Base-by-base conservation (phyloP, 2,329 filamentous ascomycete genomes). In the Neofusicoccum umdonicola region DNA sequence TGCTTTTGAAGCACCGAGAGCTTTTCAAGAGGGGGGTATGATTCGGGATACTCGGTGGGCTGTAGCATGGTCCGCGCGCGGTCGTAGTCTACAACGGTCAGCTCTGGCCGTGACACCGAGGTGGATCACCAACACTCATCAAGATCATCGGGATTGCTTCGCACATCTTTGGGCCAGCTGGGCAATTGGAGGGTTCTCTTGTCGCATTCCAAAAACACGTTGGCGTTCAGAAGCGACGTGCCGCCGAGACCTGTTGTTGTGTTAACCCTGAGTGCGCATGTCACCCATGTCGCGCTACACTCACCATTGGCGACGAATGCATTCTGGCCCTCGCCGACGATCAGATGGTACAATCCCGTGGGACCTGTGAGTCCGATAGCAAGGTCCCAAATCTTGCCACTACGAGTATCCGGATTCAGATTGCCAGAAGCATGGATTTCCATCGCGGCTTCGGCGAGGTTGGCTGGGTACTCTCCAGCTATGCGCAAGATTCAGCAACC, bases 211-310 rank as follows among this genome's bases (percentile, higher is more conserved):
- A 89, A 76, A 68, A 88, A 90, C 1, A 90, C 84, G 70, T 90
- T 89, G 11, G 87, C 86, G 67, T 90, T 90, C 44, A 90, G 81
- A 35, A 90, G 73, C 71, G 86, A 88, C 2, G 87, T 88, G 12
- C 87, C 88, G 9, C 88, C 88, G 35, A 90, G 83, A 1, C 87
- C 82, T 84, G 47, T 13, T 11, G 9, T 31, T 31, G 27, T 31
- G 27, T 31, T 6, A 31, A 6, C 27, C 27, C 27, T 31, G 27
- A 31, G 27, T 31, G 27, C 27, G 6, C 5, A 6, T 6, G 27
- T 31, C 27, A 5, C 27, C 27, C 27, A 31, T 31, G 27, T 31
- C 5, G 27, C 27, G 27, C 27, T 3, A 31, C 27, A 31, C 74
- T 77, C 70, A 82, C 84, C 86, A 73, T 87, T 87, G 48, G 81